Evolutionary conservation across 2,329 filamentous ascomycete genomes (phyloP), one percentile per base, ranked within the genome.

Genomic region (Penicillium sp.): DNA sequence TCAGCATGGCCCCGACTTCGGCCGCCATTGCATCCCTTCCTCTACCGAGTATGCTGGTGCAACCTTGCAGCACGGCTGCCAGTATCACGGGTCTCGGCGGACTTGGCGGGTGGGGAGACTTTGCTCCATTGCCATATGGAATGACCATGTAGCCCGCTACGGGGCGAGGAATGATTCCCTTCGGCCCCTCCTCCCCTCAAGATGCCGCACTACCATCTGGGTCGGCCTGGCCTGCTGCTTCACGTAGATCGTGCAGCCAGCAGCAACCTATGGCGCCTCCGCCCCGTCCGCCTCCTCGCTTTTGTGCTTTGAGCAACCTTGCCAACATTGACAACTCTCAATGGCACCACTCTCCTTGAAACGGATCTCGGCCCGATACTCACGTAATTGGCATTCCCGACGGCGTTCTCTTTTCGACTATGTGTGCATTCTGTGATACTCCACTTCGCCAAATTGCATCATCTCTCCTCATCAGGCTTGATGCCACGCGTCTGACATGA

Each of bases 41-140:
- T 42, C 77, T 96, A 46, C 90, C 90, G 38, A 95, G 88, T 73
- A 87, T 90, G 81, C 76, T 95, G 52, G 81, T 87, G 60, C 83
- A 86, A 52, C 88, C 82, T 61, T 97, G 91, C 71, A 88, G 89
- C 61, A 82, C 90, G 49, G 85, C 84, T 65, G 76, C 84, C 52
- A 85, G 83, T 51, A 90, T 86, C 74, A 80, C 81, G 59, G 80
- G 83, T 56, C 94, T 94, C 67, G 88, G 51, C 34, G 61, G 59
- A 3, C 88, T 94, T 67, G 88, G 52, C 29, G 62, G 60, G 5
- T 88, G 88, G 68, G 79, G 86, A 60, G 88, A 91, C 69, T 94
- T 90, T 68, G 80, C 88, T 59, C 72, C 57, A 12, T 39, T 80
- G 61, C 77, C 79, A 57, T 84, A 82, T 65, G 80, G 80, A 54